phyloP scores from a whole-genome alignment of 352 stramenopile species.

The Halophytophthora batemanensis region DNA sequence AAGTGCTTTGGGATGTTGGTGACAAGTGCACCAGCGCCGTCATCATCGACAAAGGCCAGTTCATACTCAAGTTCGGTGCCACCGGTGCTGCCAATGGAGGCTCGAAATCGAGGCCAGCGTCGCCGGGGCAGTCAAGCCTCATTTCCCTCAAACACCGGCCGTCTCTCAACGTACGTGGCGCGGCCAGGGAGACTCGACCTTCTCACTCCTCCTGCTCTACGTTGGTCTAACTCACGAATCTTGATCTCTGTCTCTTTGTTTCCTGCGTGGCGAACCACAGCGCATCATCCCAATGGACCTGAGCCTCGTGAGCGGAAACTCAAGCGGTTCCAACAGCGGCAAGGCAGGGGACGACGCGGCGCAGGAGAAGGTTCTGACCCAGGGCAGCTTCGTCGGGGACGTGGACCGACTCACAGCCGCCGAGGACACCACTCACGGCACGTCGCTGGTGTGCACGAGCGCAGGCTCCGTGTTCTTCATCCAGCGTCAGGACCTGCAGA shows the following conservation, averaged over 20 bases:
- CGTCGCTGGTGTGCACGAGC: conserved; percentile 55
- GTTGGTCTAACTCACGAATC: background rate
- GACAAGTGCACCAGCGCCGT: conserved; percentile 63
- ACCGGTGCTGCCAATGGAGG: conserved; percentile 9
- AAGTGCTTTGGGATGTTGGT: conserved; percentile 74
- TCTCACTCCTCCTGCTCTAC: background rate
- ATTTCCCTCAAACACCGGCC: conserved; percentile 20
- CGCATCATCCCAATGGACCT: conserved; percentile 59
- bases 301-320: conserved; percentile 27
- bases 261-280: conserved; percentile 17
- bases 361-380: conserved; percentile 42
- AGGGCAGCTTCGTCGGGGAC: conserved; percentile 64
- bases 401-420: conserved; percentile 60
- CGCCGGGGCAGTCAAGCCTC: conserved; percentile 13
- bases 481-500: conserved; percentile 64
- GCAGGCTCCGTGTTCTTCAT: conserved; percentile 58
- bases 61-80: conserved; percentile 51
- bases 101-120: conserved; percentile 16
- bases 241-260: conserved; percentile 1
- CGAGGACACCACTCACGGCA: conserved; percentile 53
- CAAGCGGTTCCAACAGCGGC: background rate
- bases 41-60: conserved; percentile 77
- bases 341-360: conserved; percentile 23
- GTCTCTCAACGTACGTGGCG: conserved; percentile 53
- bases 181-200: background rate